Percentiles rank a stretch among this genome's conserved stretches.
Conservation (phyloP, 805 yeast species). For the Ogataea pilisensis region DNA sequence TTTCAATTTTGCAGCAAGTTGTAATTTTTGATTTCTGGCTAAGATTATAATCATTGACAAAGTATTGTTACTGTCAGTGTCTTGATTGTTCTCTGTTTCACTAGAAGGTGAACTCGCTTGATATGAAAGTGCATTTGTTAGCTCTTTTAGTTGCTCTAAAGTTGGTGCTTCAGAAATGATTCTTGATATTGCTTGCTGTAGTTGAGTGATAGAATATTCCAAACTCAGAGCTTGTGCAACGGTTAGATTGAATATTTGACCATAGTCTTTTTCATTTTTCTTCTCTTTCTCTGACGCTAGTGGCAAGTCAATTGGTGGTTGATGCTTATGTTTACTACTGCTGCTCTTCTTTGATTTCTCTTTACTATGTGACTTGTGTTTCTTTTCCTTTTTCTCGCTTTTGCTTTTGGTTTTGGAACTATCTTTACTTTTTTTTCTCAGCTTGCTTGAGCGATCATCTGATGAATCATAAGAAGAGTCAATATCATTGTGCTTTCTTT, state of each 20-base stretch:
- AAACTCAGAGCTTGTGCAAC: constrained; percentile 28
- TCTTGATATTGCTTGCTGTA: constrained; percentile 48
- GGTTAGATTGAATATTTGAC: constrained; percentile 13
- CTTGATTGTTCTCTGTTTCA: too few species aligned
- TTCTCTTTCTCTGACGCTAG: too few species aligned
- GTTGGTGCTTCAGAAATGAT: constrained; percentile 58
- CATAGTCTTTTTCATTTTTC: neutral
- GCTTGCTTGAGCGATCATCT: constrained; percentile 1
- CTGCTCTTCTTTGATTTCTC: neutral
- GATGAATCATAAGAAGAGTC: neutral
- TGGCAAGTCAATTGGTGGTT: too few species aligned
- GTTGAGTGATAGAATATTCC: constrained; percentile 50
- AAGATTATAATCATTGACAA: constrained; percentile 47
- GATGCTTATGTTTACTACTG: neutral
- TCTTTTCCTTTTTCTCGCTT: constrained; percentile 1
- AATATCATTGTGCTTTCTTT: constrained; percentile 1
- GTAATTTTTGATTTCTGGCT: constrained; percentile 48
- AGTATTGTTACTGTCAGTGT: constrained; percentile 15
- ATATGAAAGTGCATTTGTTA: constrained; percentile 19
- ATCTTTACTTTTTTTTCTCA: constrained; percentile 1
- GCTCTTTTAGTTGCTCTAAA: constrained; percentile 35
- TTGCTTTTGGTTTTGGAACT: constrained; percentile 5
- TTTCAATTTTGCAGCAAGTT: constrained; percentile 58
- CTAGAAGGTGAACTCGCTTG: constrained; percentile 15
- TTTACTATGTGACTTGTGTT: neutral